Conservation (phyloP, 148 eudicot genomes). For the Gaultheria prostrata region DNA sequence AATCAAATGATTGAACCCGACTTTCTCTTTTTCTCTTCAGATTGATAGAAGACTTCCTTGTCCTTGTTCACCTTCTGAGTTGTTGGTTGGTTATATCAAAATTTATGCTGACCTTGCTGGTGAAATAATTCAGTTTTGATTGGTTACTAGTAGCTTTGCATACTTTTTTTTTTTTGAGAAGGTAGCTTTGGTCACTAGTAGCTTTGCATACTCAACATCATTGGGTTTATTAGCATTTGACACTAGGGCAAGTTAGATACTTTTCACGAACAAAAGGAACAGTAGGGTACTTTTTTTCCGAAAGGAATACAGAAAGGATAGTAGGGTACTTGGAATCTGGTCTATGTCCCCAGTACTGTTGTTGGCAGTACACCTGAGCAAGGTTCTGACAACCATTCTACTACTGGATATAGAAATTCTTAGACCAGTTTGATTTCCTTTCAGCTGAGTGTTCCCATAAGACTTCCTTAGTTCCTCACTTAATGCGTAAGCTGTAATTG, state of each 20-base stretch:
- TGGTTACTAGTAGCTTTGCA: neutral
- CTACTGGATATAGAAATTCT: neutral
- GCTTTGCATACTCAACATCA: neutral
- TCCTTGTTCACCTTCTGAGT: neutral
- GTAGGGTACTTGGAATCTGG: too few species aligned
- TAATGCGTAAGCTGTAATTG: neutral
- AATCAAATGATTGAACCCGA: neutral
- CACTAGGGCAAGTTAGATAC: neutral
- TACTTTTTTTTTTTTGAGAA: too few species aligned
- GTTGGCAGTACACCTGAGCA: neutral
- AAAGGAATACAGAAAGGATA: neutral
- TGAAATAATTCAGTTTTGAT: neutral
- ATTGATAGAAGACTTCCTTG: neutral
- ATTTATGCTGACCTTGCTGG: neutral
- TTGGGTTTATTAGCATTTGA: neutral
- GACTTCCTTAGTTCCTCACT: neutral
- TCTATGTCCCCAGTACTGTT: neutral
- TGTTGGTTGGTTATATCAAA: too few species aligned
- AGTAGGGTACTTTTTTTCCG: too few species aligned
- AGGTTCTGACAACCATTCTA: neutral
- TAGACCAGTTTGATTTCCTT: constrained; percentile 3
- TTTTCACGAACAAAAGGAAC: neutral
- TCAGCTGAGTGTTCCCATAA: neutral
- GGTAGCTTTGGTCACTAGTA: neutral
- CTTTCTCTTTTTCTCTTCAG: neutral